Conservation (phyloP, 345 rosid species). For the Hibiscus mutabilis region DNA sequence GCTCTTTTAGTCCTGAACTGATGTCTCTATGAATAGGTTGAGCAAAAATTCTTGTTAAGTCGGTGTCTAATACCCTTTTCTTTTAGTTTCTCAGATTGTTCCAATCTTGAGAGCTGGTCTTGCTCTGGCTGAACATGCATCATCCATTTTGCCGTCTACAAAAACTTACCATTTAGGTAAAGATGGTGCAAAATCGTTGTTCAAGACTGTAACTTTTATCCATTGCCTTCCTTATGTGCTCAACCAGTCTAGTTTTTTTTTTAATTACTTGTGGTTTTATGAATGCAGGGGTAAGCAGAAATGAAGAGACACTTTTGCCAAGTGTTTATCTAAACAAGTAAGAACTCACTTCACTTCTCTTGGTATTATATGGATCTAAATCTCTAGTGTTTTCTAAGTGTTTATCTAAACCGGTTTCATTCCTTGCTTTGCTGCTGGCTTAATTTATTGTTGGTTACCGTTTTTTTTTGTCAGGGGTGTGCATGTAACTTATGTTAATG, state of each 20-base stretch:
- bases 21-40: not conserved
- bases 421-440: not conserved
- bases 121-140: constrained; percentile 85
- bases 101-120: constrained; percentile 96
- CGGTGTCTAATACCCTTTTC: constrained; percentile 1
- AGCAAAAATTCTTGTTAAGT: not conserved
- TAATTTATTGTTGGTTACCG: not conserved
- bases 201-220: not conserved
- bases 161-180: constrained; percentile 85
- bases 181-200: constrained; percentile 2
- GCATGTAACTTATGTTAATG: not conserved
- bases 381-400: not conserved
- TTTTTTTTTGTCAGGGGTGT: not conserved
- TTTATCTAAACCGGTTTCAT: not conserved
- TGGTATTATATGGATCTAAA: not conserved
- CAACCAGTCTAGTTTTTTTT: constrained; percentile 10
- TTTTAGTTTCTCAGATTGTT: constrained; percentile 52
- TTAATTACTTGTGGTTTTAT: constrained; percentile 11
- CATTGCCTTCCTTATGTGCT: not conserved
- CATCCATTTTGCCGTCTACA: constrained; percentile 78
- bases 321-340: constrained; percentile 81
- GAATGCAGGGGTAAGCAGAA: constrained; percentile 62
- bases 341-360: constrained; percentile 19
- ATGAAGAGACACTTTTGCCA: constrained; percentile 85
- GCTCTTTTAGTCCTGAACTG: not conserved